Percentiles rank a stretch among this genome's conserved stretches.
These are phyloP conservation scores for Cucurbita argyrosperma DNA, from an alignment of 306 rosid genomes.

Conservation along the genomic window DNA sequence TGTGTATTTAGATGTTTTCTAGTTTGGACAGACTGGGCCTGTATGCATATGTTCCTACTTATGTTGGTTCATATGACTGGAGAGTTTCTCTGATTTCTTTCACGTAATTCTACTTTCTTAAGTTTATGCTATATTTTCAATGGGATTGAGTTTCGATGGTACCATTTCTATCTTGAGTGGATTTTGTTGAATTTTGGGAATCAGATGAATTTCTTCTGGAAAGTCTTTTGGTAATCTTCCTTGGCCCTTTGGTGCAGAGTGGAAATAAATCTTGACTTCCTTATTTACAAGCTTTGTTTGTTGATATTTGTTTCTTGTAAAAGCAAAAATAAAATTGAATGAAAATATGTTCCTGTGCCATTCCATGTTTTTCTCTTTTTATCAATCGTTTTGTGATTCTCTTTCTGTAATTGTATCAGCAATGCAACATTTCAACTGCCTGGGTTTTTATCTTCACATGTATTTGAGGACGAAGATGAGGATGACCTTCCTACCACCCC, in stretches of 20 bases:
- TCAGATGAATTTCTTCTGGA: background rate
- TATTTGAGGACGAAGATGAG: slow-evolving; percentile 82
- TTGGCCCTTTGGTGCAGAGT: background rate
- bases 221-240: background rate
- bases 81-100: background rate
- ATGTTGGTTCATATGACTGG: background rate
- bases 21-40: background rate
- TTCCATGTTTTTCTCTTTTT: background rate
- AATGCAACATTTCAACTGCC: slow-evolving; percentile 97
- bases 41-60: background rate
- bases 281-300: background rate
- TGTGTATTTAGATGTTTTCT: background rate
- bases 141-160: background rate
- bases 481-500: slow-evolving; percentile 35
- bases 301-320: background rate
- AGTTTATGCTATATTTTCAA: background rate
- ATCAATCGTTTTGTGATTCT: background rate
- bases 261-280: background rate
- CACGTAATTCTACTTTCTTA: background rate
- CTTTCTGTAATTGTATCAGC: slow-evolving; percentile 26
- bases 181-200: background rate
- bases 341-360: background rate
- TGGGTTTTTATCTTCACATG: slow-evolving; percentile 61
- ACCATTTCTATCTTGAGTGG: background rate
- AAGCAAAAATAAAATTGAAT: background rate